Evolutionary conservation across 1,284 basidiomycete species (phyloP).

Genomic region (Trichosporon sp.): DNA sequence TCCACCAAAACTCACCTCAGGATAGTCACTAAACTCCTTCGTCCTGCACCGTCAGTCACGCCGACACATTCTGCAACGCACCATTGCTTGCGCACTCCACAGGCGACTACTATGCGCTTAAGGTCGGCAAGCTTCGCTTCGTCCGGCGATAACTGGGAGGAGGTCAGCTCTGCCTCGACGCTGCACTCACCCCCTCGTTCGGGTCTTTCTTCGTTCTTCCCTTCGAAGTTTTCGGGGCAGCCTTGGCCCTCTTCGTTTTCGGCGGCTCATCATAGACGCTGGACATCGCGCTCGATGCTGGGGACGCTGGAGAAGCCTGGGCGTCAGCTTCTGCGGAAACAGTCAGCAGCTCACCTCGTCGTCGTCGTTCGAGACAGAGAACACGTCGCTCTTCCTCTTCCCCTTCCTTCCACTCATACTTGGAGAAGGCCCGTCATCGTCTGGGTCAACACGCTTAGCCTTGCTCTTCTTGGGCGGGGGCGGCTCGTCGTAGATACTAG

Average conservation of each 20-base stretch:
- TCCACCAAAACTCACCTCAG: constrained; percentile 50
- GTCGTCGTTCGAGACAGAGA: background rate
- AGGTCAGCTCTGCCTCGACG: background rate
- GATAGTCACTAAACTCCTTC: constrained; percentile 69
- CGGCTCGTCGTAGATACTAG: constrained; percentile 33
- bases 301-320: background rate
- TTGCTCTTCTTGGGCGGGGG: constrained; percentile 20
- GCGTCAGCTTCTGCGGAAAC: background rate
- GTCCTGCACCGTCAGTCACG: constrained; percentile 39
- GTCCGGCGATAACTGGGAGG: constrained; percentile 40
- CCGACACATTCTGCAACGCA: constrained; percentile 42
- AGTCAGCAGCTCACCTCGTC: background rate
- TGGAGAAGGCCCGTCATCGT: background rate
- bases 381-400: background rate
- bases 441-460: background rate
- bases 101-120: constrained; percentile 66
- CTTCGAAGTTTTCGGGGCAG: background rate
- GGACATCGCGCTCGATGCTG: constrained; percentile 15
- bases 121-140: constrained; percentile 49
- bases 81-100: constrained; percentile 81
- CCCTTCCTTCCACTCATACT: background rate
- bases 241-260: constrained; percentile 2
- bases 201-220: constrained; percentile 40
- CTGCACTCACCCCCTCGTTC: constrained; percentile 41
- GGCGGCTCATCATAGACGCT: constrained; percentile 22